phyloP scores from a whole-genome alignment of 805 yeast species.

The Kazachstania africana region DNA sequence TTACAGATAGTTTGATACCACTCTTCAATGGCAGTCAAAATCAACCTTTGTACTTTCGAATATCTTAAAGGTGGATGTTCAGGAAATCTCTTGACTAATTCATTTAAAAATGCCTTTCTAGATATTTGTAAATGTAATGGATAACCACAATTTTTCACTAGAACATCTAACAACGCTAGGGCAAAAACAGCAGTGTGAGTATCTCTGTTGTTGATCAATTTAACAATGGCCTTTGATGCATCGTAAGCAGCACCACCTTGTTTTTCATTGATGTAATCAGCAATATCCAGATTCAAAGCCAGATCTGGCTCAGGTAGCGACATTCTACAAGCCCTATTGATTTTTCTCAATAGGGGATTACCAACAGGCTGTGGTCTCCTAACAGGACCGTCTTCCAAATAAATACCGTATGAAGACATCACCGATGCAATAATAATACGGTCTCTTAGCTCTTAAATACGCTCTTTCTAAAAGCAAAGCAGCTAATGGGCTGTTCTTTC shows the following conservation, averaged over 20 bases:
- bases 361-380: slow-evolving; percentile 21
- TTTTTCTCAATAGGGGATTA: slow-evolving; percentile 31
- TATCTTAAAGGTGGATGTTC: slow-evolving; percentile 86
- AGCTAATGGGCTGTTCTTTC: too few species aligned
- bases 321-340: slow-evolving; percentile 76
- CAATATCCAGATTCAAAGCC: slow-evolving; percentile 79
- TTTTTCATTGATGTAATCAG: slow-evolving; percentile 85
- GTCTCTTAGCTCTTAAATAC: too few species aligned
- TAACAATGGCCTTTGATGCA: slow-evolving; percentile 79
- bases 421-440: too few species aligned
- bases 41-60: slow-evolving; percentile 69
- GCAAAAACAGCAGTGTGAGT: slow-evolving; percentile 81
- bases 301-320: slow-evolving; percentile 77
- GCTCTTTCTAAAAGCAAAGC: too few species aligned
- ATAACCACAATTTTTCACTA: slow-evolving; percentile 96
- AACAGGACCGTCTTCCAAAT: slow-evolving; percentile 24
- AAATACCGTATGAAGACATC: slow-evolving; percentile 24
- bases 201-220: slow-evolving; percentile 69
- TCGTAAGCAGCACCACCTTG: slow-evolving; percentile 87
- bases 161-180: slow-evolving; percentile 66
- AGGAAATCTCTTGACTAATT: slow-evolving; percentile 84
- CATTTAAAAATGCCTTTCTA: slow-evolving; percentile 88
- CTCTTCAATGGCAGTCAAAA: slow-evolving; percentile 86
- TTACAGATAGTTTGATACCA: slow-evolving; percentile 94
- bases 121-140: slow-evolving; percentile 93